phyloP scores from a whole-genome alignment of 495 filamentous ascomycete genomes.

The Penicillium crystallinum region DNA sequence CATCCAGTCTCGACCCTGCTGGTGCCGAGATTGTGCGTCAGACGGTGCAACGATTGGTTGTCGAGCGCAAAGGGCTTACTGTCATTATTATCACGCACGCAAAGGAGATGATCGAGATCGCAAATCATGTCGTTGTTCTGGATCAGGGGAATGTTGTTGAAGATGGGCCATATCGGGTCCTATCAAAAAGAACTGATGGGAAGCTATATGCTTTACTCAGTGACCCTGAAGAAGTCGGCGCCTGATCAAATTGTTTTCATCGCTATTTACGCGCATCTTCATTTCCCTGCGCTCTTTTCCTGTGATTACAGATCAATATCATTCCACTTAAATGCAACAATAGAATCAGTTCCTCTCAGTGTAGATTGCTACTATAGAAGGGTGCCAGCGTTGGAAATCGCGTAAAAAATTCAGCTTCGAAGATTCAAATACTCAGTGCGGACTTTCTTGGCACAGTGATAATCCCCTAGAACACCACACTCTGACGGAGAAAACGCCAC shows the following conservation, averaged over 20 bases:
- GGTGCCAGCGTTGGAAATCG: neutral
- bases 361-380: too few species aligned
- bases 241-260: neutral
- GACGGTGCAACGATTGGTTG: slow-evolving; percentile 49
- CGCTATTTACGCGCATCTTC: too few species aligned
- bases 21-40: slow-evolving; percentile 62
- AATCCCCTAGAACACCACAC: neutral
- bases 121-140: slow-evolving; percentile 64
- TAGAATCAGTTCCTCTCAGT: too few species aligned
- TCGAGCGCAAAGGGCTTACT: slow-evolving; percentile 33
- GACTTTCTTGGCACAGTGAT: neutral
- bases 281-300: too few species aligned
- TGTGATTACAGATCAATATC: too few species aligned
- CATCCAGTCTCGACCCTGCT: slow-evolving; percentile 68
- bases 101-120: slow-evolving; percentile 77
- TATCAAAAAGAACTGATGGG: slow-evolving; percentile 38
- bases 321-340: too few species aligned
- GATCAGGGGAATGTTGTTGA: slow-evolving; percentile 65
- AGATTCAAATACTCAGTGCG: too few species aligned
- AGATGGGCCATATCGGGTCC: slow-evolving; percentile 52
- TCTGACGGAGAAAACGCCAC: neutral
- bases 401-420: too few species aligned
- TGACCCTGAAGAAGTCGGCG: slow-evolving; percentile 11
- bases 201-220: slow-evolving; percentile 35
- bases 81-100: slow-evolving; percentile 73